Conservation (phyloP, 2,329 filamentous ascomycete genomes). For the Fusarium staphyleae region DNA sequence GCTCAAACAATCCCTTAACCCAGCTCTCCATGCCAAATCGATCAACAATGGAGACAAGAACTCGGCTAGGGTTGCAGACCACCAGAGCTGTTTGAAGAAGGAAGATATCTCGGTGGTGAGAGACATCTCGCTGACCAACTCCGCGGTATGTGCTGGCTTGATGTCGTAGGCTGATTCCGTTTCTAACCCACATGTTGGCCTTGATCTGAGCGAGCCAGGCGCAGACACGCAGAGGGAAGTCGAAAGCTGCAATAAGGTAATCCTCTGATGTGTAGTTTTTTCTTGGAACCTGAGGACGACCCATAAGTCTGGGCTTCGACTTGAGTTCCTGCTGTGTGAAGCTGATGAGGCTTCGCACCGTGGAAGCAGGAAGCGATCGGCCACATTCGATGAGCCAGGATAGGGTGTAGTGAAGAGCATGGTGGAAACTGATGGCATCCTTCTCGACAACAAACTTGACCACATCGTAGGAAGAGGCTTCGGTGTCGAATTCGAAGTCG, state of each 20-base stretch:
- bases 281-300: slow-evolving; percentile 62
- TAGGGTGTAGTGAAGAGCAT: slow-evolving; percentile 92
- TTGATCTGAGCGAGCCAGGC: slow-evolving; percentile 99
- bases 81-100: slow-evolving; percentile 90
- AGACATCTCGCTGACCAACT: slow-evolving; percentile 87
- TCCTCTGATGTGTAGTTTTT: slow-evolving; percentile 73
- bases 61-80: slow-evolving; percentile 80
- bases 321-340: slow-evolving; percentile 76
- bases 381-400: slow-evolving; percentile 96
- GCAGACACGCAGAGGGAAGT: slow-evolving; percentile 91
- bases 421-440: slow-evolving; percentile 95
- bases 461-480: slow-evolving; percentile 66
- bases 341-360: slow-evolving; percentile 72
- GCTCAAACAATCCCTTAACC: slow-evolving; percentile 83
- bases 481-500: slow-evolving; percentile 80
- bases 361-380: slow-evolving; percentile 72
- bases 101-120: slow-evolving; percentile 94
- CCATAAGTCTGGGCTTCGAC: slow-evolving; percentile 68
- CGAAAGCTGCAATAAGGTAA: slow-evolving; percentile 85
- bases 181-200: slow-evolving; percentile 97
- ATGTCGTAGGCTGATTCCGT: slow-evolving; percentile 93
- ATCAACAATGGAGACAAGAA: slow-evolving; percentile 89
- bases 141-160: slow-evolving; percentile 94
- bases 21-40: slow-evolving; percentile 88
- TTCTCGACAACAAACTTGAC: slow-evolving; percentile 89